Conservation (phyloP, 805 yeast species). For the Pichia occidentalis region DNA sequence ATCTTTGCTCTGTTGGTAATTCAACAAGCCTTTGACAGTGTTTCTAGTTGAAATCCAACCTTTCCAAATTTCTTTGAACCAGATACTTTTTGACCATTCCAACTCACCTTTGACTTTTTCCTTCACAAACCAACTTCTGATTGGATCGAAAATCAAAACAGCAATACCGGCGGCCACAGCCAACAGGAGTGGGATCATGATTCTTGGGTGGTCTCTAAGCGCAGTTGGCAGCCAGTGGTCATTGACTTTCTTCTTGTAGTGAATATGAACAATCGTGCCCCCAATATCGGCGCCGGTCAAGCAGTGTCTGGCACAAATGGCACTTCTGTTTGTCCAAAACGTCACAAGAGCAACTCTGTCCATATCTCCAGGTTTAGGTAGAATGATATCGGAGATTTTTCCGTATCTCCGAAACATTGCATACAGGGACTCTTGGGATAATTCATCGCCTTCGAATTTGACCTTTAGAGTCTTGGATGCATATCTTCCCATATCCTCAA, state of each 20-base stretch:
- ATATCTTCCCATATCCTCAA: constrained; percentile 79
- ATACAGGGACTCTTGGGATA: constrained; percentile 75
- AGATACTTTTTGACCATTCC: constrained; percentile 33
- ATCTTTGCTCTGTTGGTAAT: constrained; percentile 12
- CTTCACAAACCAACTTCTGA: constrained; percentile 71
- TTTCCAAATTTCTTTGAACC: constrained; percentile 30
- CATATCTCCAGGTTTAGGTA: constrained; percentile 42
- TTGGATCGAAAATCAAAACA: constrained; percentile 86
- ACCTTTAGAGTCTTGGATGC: constrained; percentile 63
- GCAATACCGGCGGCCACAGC: constrained; percentile 79
- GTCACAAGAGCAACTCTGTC: constrained; percentile 47
- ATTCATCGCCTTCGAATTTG: constrained; percentile 65
- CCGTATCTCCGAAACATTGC: constrained; percentile 85
- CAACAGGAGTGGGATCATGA: constrained; percentile 71
- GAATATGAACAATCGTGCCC: constrained; percentile 64
- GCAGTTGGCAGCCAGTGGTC: constrained; percentile 50
- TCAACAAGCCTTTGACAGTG: constrained; percentile 22
- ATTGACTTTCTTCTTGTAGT: constrained; percentile 53
- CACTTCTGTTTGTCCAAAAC: constrained; percentile 54
- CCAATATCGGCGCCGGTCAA: constrained; percentile 68
- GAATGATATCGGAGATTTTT: constrained; percentile 63
- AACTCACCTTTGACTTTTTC: constrained; percentile 61
- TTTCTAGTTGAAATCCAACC: constrained; percentile 24
- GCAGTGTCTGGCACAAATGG: constrained; percentile 86
- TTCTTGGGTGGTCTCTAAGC: constrained; percentile 69